phyloP scores from a whole-genome alignment of 208 protist genomes.

The Acanthamoeba healyi region DNA sequence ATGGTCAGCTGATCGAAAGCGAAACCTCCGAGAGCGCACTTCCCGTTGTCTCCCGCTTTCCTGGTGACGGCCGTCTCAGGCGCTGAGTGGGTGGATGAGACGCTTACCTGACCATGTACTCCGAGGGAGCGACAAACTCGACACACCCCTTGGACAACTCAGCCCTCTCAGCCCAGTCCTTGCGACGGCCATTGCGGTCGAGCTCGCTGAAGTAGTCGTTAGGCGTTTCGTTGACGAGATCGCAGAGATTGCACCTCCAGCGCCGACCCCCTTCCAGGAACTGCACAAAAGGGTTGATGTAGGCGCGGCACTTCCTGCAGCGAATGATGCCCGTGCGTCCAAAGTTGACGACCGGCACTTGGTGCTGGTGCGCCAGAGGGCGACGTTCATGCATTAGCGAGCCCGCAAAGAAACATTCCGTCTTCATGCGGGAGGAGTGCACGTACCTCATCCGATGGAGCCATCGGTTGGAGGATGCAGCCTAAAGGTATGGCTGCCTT shows the following conservation, averaged over 20 bases:
- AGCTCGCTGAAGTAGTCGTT: slow-evolving; percentile 92
- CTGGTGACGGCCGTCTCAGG: too few species aligned
- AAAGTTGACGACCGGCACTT: slow-evolving; percentile 84
- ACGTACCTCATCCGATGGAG: slow-evolving; percentile 51
- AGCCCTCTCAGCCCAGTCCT: slow-evolving; percentile 86
- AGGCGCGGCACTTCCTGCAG: slow-evolving; percentile 94
- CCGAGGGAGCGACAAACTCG: slow-evolving; percentile 96
- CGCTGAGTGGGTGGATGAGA: slow-evolving; percentile 86
- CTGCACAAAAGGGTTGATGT: slow-evolving; percentile 98
- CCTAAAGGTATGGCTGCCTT: slow-evolving; percentile 82
- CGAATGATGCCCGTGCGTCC: slow-evolving; percentile 83
- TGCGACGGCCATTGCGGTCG: slow-evolving; percentile 91
- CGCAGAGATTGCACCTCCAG: slow-evolving; percentile 97
- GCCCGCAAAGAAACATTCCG: not conserved
- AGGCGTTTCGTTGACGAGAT: slow-evolving; percentile 93
- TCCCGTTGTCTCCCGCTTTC: too few species aligned
- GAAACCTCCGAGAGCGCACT: too few species aligned
- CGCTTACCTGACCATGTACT: slow-evolving; percentile 94
- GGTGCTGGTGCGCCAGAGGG: too few species aligned
- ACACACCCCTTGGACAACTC: slow-evolving; percentile 88
- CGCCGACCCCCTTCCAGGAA: slow-evolving; percentile 94
- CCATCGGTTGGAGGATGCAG: slow-evolving; percentile 79
- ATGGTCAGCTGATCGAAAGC: not conserved
- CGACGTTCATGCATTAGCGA: not conserved
- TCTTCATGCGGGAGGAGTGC: too few species aligned